Evolutionary conservation across 768 basidiomycete genomes (phyloP).

Genomic region (Mycena rebaudengoi): DNA sequence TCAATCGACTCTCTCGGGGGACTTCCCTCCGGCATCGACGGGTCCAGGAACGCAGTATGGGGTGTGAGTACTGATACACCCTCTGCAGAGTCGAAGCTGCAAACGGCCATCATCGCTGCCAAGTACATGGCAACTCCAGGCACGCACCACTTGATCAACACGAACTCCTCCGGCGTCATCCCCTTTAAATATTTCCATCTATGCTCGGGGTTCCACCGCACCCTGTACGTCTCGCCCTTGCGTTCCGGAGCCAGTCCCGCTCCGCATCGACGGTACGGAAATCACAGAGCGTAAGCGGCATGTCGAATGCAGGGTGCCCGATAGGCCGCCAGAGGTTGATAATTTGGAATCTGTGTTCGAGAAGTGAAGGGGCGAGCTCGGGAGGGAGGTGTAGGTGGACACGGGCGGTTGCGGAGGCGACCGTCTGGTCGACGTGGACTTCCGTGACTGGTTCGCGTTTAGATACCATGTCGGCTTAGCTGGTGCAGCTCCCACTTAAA

Average conservation of each 20-base stretch:
- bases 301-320: conserved; percentile 42
- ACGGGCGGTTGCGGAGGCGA: conserved; percentile 38
- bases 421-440: conserved; percentile 51
- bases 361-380: conserved; percentile 41
- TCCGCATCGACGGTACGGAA: conserved; percentile 43
- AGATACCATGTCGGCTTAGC: conserved; percentile 21
- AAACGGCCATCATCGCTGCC: not conserved
- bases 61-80: conserved; percentile 63
- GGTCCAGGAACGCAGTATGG: conserved; percentile 67
- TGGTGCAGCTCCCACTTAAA: too few species aligned
- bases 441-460: conserved; percentile 36
- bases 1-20: conserved; percentile 67
- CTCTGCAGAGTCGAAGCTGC: conserved; percentile 34
- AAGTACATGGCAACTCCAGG: not conserved
- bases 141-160: conserved; percentile 47
- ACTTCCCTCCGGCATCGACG: conserved; percentile 55
- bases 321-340: too few species aligned
- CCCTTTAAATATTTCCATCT: conserved; percentile 47
- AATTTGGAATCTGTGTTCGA: conserved; percentile 50
- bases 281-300: conserved; percentile 50
- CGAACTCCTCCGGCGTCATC: conserved; percentile 41
- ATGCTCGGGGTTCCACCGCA: conserved; percentile 41
- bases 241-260: conserved; percentile 44
- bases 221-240: conserved; percentile 45
- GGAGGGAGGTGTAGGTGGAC: conserved; percentile 47